Base-by-base conservation (phyloP, 805 yeast species). In the Zygoascus flipseniorum region DNA sequence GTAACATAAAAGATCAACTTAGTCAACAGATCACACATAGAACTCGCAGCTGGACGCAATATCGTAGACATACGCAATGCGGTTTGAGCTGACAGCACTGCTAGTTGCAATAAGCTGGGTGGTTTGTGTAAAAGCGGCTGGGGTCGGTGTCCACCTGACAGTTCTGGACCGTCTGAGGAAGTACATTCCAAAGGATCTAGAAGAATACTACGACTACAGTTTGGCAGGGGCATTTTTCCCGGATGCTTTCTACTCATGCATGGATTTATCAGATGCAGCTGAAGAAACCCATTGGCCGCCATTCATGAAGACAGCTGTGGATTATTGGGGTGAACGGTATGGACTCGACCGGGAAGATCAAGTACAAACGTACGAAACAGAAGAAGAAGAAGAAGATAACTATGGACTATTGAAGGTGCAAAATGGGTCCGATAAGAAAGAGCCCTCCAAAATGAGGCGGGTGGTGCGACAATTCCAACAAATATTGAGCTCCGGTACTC, bases 271-370 rank as follows among this genome's bases (percentile, higher is more conserved):
- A 2, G 73, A 75, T 10, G 75, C 75, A 2, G 84, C 86, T 2
- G 89, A 84, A 63, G 76, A 70, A 31, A 72, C 82, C 0, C 89
- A 83, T 62, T 83, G 89, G 89, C 87, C 88, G 0, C 82, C 83
- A 1, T 83, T 82, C 60, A 58, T 83, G 13, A 64, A 69, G 4
- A 64, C 66, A 2, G 80, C 82, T 0, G 76, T 78, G 5, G 57
- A 69, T 5, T 66, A 75, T 47, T 78, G 79, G 65, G 64, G 67
- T 31, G 66, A 69, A 28, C 63, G 63, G 50, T 68, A 70, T 42
- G 44, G 19, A 8, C n/a, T 14, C 4, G 16, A 20, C 8, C 28
- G 28, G 28, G 16, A 37, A 23, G 51, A 39, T 4, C 13, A 26
- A 14, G 4, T 14, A 14, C n/a, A 13, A 10, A 8, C 20, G 8